Conservation (phyloP, 2,329 filamentous ascomycete genomes). For the Fusarium pininemorale region DNA sequence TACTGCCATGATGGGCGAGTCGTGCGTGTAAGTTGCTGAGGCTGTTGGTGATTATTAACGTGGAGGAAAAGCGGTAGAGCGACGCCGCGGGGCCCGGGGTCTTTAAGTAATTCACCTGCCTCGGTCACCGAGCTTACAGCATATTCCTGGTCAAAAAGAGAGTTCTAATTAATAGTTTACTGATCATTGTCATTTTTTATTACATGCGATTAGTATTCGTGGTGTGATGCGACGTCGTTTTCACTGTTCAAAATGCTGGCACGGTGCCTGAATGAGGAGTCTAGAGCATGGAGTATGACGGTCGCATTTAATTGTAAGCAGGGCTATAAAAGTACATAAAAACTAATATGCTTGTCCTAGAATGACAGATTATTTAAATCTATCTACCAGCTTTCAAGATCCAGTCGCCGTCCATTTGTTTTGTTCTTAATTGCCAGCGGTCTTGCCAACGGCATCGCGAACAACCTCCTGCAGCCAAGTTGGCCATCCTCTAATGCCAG, state of each 20-base stretch:
- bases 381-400: neutral
- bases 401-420: neutral
- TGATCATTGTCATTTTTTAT: neutral
- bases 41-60: neutral
- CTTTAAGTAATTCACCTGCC: neutral
- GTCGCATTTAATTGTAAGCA: neutral
- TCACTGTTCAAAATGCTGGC: neutral
- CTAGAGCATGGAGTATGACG: fast-evolving
- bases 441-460: slow-evolving; percentile 44
- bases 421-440: neutral
- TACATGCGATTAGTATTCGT: neutral
- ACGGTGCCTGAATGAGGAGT: neutral
- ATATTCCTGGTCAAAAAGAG: neutral
- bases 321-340: neutral
- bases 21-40: neutral
- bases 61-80: neutral
- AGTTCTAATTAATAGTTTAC: fast-evolving
- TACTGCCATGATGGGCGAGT: neutral
- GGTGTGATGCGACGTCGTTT: neutral
- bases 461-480: slow-evolving; percentile 48
- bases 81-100: neutral
- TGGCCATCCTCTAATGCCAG: slow-evolving; percentile 53
- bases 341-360: too few relatives aligned
- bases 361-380: neutral
- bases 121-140: neutral